These are phyloP conservation scores for Lotus japonicus DNA, from an alignment of 306 rosid species.

Conservation along the genomic window DNA sequence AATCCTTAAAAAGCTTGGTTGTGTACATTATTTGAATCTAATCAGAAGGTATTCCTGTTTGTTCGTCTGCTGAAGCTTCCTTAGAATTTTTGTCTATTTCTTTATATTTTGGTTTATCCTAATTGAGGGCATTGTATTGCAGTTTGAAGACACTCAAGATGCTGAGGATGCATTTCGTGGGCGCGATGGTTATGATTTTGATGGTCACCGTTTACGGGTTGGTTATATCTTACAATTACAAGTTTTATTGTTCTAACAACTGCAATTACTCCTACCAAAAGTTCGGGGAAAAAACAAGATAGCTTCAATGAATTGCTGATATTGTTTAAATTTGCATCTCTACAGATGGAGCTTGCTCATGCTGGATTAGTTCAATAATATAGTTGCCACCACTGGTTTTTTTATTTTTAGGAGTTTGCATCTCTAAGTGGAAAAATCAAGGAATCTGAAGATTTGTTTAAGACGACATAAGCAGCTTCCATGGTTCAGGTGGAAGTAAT, in stretches of 20 bases:
- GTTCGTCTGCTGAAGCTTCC: no score
- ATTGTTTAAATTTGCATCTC: neutral
- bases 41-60: no score
- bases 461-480: no score
- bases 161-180: conserved; percentile 97
- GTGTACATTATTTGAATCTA: no score
- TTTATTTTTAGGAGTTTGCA: no score
- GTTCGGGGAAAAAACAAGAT: neutral
- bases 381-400: no score
- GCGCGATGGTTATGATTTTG: conserved; percentile 99
- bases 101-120: no score
- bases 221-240: conserved; percentile 12
- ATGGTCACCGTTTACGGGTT: conserved; percentile 93
- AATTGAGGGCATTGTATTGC: conserved; percentile 15
- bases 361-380: conserved; percentile 76
- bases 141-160: conserved; percentile 97
- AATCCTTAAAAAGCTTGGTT: no score
- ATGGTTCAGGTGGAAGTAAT: no score
- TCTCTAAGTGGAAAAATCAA: no score
- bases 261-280: neutral
- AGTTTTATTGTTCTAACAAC: conserved; percentile 12
- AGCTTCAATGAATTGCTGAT: neutral
- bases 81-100: neutral
- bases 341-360: conserved; percentile 90
- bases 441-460: no score